Percentiles rank a stretch among this genome's conserved stretches.
phyloP scores from a whole-genome alignment of 305 asterid genomes.

The Fraxinus platypoda region DNA sequence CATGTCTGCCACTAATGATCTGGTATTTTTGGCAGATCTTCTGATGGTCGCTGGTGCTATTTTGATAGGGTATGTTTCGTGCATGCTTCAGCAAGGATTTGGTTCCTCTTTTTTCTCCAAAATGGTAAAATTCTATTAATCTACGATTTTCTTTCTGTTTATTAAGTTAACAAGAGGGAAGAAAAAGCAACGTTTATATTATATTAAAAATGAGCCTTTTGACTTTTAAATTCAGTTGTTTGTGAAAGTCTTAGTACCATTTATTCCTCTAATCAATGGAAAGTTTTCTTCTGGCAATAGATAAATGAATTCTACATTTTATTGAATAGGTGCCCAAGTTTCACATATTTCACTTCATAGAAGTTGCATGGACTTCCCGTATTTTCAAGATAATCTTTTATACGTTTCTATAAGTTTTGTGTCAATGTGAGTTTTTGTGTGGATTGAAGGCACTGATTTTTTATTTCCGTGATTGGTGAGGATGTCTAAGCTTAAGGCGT shows the following conservation, averaged over 20 bases:
- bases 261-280: not conserved
- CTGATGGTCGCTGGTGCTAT: slow-evolving; percentile 87
- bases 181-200: not conserved
- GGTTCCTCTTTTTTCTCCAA: slow-evolving; percentile 64
- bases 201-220: not conserved
- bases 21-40: slow-evolving; percentile 63
- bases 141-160: not conserved
- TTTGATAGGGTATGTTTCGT: slow-evolving; percentile 59
- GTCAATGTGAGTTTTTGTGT: not conserved
- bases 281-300: not conserved
- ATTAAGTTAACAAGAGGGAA: not conserved
- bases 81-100: slow-evolving; percentile 84
- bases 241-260: not conserved
- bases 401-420: not conserved
- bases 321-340: not conserved
- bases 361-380: not conserved
- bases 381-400: not conserved
- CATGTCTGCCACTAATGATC: slow-evolving; percentile 20
- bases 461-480: not conserved
- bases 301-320: not conserved
- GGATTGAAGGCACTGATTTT: not conserved
- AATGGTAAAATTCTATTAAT: slow-evolving; percentile 39
- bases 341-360: not conserved
- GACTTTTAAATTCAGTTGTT: not conserved
- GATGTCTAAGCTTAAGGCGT: not conserved